Evolutionary conservation across 2,329 filamentous ascomycete species (phyloP).

Genomic region (Hypoxylon sp.): DNA sequence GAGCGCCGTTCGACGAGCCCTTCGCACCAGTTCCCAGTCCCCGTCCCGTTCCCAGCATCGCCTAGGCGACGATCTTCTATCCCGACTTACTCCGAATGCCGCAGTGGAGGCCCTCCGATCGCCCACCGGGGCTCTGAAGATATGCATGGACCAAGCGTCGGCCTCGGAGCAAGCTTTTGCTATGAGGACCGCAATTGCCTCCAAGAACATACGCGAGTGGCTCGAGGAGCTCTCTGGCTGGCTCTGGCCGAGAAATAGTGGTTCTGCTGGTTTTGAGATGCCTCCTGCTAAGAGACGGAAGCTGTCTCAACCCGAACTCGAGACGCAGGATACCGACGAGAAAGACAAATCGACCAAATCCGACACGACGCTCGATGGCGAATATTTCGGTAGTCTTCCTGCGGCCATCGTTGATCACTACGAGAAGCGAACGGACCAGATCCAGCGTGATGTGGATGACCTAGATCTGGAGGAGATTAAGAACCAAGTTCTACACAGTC

Average conservation of each 20-base stretch:
- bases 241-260: constrained; percentile 61
- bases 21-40: constrained; percentile 52
- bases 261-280: constrained; percentile 63
- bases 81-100: constrained; percentile 66
- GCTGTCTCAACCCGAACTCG: constrained; percentile 39
- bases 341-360: constrained; percentile 32
- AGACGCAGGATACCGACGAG: constrained; percentile 33
- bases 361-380: constrained; percentile 44
- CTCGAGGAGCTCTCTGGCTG: constrained; percentile 71
- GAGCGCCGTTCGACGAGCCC: constrained; percentile 49
- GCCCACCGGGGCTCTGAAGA: constrained; percentile 60
- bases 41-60: constrained; percentile 56
- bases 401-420: constrained; percentile 70
- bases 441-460: constrained; percentile 71
- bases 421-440: constrained; percentile 76
- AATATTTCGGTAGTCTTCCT: constrained; percentile 76
- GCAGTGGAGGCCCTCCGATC: constrained; percentile 67
- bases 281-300: constrained; percentile 54
- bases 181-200: constrained; percentile 72
- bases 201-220: constrained; percentile 77
- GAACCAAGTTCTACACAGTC: constrained; percentile 81
- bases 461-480: constrained; percentile 89
- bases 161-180: constrained; percentile 74
- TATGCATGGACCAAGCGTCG: constrained; percentile 69
- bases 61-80: constrained; percentile 64